These are phyloP conservation scores for Neocatenulostroma microsporum DNA, from an alignment of 2,329 filamentous ascomycete genomes.

Conservation along the genomic window DNA sequence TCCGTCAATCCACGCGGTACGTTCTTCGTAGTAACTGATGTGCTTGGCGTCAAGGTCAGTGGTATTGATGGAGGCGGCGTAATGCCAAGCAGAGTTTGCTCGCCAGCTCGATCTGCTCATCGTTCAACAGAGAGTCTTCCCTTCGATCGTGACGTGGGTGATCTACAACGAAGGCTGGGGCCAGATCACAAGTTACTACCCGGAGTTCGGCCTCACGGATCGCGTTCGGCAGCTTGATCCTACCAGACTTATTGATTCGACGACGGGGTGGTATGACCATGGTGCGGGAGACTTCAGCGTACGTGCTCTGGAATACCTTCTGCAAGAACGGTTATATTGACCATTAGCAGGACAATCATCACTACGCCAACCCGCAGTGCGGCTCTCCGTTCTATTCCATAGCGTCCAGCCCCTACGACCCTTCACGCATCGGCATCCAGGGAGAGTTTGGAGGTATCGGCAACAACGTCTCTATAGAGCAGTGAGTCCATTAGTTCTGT, in stretches of 20 bases:
- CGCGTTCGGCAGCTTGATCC: slow-evolving; percentile 52
- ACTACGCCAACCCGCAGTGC: slow-evolving; percentile 64
- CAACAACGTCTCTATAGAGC: slow-evolving; percentile 53
- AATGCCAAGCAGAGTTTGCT: slow-evolving; percentile 59
- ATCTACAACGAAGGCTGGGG: slow-evolving; percentile 70
- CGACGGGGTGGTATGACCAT: slow-evolving; percentile 60
- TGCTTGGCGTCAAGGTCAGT: too few species aligned
- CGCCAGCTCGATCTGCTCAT: slow-evolving; percentile 56
- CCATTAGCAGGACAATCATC: slow-evolving; percentile 52
- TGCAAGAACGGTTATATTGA: too few species aligned
- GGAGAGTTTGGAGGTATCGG: slow-evolving; percentile 66
- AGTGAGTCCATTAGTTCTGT: slow-evolving; percentile 24
- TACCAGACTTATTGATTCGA: slow-evolving; percentile 55
- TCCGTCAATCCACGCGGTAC: too few species aligned
- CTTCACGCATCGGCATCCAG: slow-evolving; percentile 56
- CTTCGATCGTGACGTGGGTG: slow-evolving; percentile 59
- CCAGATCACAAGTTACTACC: slow-evolving; percentile 45
- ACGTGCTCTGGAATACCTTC: too few species aligned
- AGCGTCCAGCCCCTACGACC: slow-evolving; percentile 49
- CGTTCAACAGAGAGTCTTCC: slow-evolving; percentile 56
- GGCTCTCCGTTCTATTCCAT: slow-evolving; percentile 61
- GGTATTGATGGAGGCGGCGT: too few species aligned
- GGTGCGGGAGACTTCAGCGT: slow-evolving; percentile 56
- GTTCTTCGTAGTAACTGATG: too few species aligned
- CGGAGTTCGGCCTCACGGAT: slow-evolving; percentile 51